Evolutionary conservation across 1,284 basidiomycete species (phyloP).

Genomic region (Phellopilus nigrolimitatus): DNA sequence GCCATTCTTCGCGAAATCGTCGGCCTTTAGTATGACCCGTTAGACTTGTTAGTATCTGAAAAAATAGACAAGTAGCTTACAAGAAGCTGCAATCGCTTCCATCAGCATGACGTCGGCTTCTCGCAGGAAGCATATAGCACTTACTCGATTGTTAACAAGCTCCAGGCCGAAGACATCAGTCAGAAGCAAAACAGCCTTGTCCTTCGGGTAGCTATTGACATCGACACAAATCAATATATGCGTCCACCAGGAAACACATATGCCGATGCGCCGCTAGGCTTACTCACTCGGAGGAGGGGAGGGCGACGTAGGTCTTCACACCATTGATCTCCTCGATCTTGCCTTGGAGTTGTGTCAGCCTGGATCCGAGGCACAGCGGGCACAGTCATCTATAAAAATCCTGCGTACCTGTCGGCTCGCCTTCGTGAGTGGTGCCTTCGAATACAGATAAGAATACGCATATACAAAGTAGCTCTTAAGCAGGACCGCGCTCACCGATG

Average conservation of each 20-base stretch:
- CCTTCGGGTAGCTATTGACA: slow-evolving; percentile 37
- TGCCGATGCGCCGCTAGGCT: not conserved
- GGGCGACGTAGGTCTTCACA: slow-evolving; percentile 46
- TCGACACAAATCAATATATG: slow-evolving; percentile 4
- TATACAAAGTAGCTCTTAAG: not conserved
- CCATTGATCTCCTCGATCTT: slow-evolving; percentile 41
- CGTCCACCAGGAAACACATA: not conserved
- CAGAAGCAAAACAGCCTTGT: slow-evolving; percentile 54
- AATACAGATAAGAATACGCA: not conserved
- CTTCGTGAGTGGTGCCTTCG: slow-evolving; percentile 53
- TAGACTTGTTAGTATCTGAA: not conserved
- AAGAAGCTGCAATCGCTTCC: slow-evolving; percentile 2
- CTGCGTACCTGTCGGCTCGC: slow-evolving; percentile 47
- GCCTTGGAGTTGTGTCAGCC: slow-evolving; percentile 21
- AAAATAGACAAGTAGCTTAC: not conserved
- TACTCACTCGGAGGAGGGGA: slow-evolving; percentile 31
- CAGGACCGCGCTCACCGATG: slow-evolving; percentile 4
- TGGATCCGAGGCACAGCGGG: not conserved
- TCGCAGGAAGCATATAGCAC: slow-evolving; percentile 13
- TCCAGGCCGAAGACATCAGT: slow-evolving; percentile 63
- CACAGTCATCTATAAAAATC: no score
- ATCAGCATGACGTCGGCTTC: slow-evolving; percentile 1
- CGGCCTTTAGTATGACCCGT: slow-evolving; percentile 33
- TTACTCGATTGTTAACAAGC: slow-evolving; percentile 48
- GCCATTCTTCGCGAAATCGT: slow-evolving; percentile 71